Percentiles rank a stretch among this genome's conserved stretches.
phyloP scores from a whole-genome alignment of 2,329 filamentous ascomycete genomes.

The Tolypocladium endophyticum region DNA sequence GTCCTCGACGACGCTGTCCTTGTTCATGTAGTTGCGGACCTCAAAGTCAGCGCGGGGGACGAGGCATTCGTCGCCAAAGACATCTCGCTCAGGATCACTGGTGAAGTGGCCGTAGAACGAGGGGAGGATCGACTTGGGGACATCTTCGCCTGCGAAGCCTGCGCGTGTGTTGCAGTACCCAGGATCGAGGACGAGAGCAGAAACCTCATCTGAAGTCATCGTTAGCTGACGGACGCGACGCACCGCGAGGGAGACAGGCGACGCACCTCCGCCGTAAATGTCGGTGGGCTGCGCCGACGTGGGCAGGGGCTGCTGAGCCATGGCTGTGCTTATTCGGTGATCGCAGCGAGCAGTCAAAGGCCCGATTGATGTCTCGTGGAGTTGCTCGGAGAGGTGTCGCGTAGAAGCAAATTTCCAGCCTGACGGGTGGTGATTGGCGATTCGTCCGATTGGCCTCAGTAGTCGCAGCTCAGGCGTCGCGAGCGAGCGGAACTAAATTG shows the following conservation, averaged over 20 bases:
- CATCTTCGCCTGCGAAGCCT: constrained; percentile 95
- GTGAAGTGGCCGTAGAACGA: constrained; percentile 69
- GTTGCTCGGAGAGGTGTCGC: background rate
- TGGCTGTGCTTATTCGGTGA: constrained; percentile 15
- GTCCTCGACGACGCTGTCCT: constrained; percentile 85
- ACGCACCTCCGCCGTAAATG: constrained; percentile 51
- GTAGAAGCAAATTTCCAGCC: constrained; percentile 1
- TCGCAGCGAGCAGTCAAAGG: constrained; percentile 1
- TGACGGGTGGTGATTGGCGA: background rate
- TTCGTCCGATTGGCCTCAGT: background rate
- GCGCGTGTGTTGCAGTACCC: constrained; percentile 87
- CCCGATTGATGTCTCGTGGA: background rate
- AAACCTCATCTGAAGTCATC: constrained; percentile 70
- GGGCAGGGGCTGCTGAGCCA: constrained; percentile 46
- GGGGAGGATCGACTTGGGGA: constrained; percentile 85
- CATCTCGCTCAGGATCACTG: constrained; percentile 35
- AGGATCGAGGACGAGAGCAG: constrained; percentile 90
- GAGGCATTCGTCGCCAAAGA: constrained; percentile 88
- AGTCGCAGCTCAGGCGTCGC: background rate
- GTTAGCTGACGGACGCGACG: background rate
- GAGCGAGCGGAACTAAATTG: background rate
- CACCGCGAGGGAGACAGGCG: background rate
- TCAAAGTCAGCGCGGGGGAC: constrained; percentile 67
- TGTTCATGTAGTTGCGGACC: constrained; percentile 83
- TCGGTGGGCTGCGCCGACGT: constrained; percentile 49